Conservation (phyloP, 768 basidiomycete species). For the Cyclocybe aegerita region DNA sequence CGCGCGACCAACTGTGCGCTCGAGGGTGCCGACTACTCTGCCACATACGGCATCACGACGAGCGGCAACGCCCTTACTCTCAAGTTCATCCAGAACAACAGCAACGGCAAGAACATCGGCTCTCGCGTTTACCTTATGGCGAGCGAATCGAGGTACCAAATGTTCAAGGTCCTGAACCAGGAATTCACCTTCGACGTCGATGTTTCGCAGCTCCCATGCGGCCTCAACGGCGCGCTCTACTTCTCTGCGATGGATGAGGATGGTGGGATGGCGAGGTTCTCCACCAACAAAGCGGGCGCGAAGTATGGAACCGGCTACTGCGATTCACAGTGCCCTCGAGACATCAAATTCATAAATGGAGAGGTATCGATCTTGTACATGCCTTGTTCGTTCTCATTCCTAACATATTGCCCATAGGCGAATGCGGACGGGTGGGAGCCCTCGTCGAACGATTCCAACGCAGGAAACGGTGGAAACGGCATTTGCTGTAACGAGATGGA, state of each 20-base stretch:
- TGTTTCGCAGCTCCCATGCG: conserved; percentile 55
- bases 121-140: conserved; percentile 48
- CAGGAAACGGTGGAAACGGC: conserved; percentile 43
- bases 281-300: conserved; percentile 53
- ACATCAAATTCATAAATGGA: conserved; percentile 65
- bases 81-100: conserved; percentile 39
- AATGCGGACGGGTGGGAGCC: conserved; percentile 40
- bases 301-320: conserved; percentile 67
- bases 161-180: conserved; percentile 52
- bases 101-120: conserved; percentile 33
- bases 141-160: conserved; percentile 40
- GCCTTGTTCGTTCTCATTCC: background rate
- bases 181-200: conserved; percentile 65
- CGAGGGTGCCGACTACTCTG: conserved; percentile 46
- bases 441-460: conserved; percentile 35
- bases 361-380: conserved; percentile 29
- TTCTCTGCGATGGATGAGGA: conserved; percentile 61
- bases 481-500: conserved; percentile 59
- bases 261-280: conserved; percentile 46
- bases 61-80: conserved; percentile 43
- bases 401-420: conserved; percentile 29
- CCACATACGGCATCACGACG: conserved; percentile 52
- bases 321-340: conserved; percentile 62
- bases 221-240: conserved; percentile 63
- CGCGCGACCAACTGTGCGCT: conserved; percentile 45